These are phyloP conservation scores for Stemphylium lycopersici DNA, from an alignment of 2,329 filamentous ascomycete genomes.

Conservation along the genomic window DNA sequence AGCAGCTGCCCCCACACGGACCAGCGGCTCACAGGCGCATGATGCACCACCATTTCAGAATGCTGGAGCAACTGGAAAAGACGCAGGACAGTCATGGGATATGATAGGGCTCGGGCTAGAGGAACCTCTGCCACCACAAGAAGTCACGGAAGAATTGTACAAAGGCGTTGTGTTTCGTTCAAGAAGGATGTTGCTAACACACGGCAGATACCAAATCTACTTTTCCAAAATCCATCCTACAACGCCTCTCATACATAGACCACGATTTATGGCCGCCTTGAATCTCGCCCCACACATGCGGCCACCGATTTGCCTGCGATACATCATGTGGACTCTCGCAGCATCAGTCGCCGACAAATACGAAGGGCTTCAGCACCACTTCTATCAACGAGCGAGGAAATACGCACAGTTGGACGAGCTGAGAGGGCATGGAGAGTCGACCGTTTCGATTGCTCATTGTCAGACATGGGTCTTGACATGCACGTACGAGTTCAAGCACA, in stretches of 20 bases:
- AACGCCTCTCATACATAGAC: slow-evolving; percentile 86
- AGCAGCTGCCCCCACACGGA: slow-evolving; percentile 13
- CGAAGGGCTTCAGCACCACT: slow-evolving; percentile 77
- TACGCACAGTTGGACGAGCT: slow-evolving; percentile 90
- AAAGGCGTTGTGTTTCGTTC: slow-evolving; percentile 29
- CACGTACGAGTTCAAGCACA: slow-evolving; percentile 93
- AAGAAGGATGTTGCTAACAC: slow-evolving; percentile 12
- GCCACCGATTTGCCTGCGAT: slow-evolving; percentile 85
- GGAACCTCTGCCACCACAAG: slow-evolving; percentile 77
- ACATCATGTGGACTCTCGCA: slow-evolving; percentile 96
- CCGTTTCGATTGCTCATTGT: slow-evolving; percentile 83
- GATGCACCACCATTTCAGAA: slow-evolving; percentile 27
- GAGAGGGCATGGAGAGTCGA: slow-evolving; percentile 87
- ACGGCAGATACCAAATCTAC: slow-evolving; percentile 74
- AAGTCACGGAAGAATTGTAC: slow-evolving; percentile 85
- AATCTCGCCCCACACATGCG: slow-evolving; percentile 85
- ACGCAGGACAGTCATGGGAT: slow-evolving; percentile 72
- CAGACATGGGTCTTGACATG: slow-evolving; percentile 83
- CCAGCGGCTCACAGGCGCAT: slow-evolving; percentile 24
- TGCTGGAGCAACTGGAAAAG: slow-evolving; percentile 18
- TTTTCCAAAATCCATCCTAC: slow-evolving; percentile 91
- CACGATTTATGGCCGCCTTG: slow-evolving; percentile 85
- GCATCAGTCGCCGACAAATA: slow-evolving; percentile 85
- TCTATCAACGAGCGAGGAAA: slow-evolving; percentile 87
- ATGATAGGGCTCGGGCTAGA: slow-evolving; percentile 81